Evolutionary conservation across 371 early-diverging fungal genomes (phyloP), one percentile per base, ranked within the genome.

Genomic region (Sporodiniella umbellata): DNA sequence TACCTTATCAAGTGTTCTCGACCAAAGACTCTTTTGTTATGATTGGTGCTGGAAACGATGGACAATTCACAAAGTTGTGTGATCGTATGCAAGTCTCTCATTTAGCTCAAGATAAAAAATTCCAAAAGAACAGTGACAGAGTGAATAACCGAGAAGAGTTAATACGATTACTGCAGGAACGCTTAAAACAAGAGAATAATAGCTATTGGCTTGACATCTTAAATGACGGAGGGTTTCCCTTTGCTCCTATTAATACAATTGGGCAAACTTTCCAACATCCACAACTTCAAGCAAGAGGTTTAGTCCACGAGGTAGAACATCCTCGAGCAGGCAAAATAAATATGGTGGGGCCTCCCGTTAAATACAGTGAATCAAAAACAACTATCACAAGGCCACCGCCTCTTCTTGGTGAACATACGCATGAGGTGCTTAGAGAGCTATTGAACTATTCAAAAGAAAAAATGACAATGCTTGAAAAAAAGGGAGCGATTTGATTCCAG

Each of bases 31-130:
- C 87, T 0, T 77, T 81, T 66, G 83, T 96, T 26, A 87, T 94
- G 73, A 72, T 96, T 30, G 96, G 95, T 1, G 88, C 91, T 0
- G 96, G 94, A 2, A 94, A 93, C 62, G 90, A 95, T 54, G 64
- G 72, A 4, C 94, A 94, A 56, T 95, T 90, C 64, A 60, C 61
- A 12, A 83, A 83, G 12, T 70, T 92, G 1, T 84, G 84, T 54
- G 51, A 62, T 5, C 63, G 62, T 40, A 52, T 89, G 21, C 78
- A 62, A 0, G 60, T 83, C 4, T 73, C 68, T 1, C 68, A 84
- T 21, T 58, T 93, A 14, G 19, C 66, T 0, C 46, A 61, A 0
- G 78, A 89, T 39, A 54, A 65, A 0, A 49, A 68, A 23, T 94
- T 80, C 66, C 57, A 58, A 23, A 83, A 80, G 12, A 94, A 96